phyloP scores from a whole-genome alignment of 768 basidiomycete genomes.

The Podaxis rugospora region DNA sequence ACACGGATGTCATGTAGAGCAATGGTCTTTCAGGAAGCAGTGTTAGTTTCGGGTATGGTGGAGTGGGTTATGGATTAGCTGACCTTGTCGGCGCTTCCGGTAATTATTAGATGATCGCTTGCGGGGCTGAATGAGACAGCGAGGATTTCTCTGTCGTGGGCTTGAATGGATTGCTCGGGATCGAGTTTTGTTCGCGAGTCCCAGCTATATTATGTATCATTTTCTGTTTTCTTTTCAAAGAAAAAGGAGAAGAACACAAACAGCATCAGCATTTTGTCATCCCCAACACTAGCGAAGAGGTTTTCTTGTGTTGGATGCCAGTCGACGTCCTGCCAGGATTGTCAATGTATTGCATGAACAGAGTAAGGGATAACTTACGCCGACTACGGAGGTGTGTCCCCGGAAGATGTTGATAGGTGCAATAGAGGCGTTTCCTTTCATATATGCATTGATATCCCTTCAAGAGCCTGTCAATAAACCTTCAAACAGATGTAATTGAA shows the following conservation, averaged over 20 bases:
- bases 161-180: slow-evolving; percentile 69
- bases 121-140: slow-evolving; percentile 88
- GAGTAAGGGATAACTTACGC: slow-evolving; percentile 46
- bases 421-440: slow-evolving; percentile 71
- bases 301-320: slow-evolving; percentile 86
- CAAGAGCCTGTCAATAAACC: slow-evolving; percentile 1
- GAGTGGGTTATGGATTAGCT: neutral
- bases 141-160: slow-evolving; percentile 89
- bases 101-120: slow-evolving; percentile 73
- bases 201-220: slow-evolving; percentile 57
- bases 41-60: neutral
- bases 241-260: slow-evolving; percentile 34
- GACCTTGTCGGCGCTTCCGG: slow-evolving; percentile 93
- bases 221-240: neutral
- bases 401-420: slow-evolving; percentile 81
- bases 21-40: slow-evolving; percentile 55
- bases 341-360: neutral
- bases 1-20: slow-evolving; percentile 82
- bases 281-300: slow-evolving; percentile 91
- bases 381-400: slow-evolving; percentile 90
- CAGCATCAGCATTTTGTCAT: slow-evolving; percentile 94
- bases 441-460: slow-evolving; percentile 92
- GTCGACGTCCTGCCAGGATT: slow-evolving; percentile 77
- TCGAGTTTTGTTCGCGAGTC: slow-evolving; percentile 77
- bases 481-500: neutral